Evolutionary conservation across 2,329 filamentous ascomycete species (phyloP).

Genomic region (Fusarium pseudoanthophilum): DNA sequence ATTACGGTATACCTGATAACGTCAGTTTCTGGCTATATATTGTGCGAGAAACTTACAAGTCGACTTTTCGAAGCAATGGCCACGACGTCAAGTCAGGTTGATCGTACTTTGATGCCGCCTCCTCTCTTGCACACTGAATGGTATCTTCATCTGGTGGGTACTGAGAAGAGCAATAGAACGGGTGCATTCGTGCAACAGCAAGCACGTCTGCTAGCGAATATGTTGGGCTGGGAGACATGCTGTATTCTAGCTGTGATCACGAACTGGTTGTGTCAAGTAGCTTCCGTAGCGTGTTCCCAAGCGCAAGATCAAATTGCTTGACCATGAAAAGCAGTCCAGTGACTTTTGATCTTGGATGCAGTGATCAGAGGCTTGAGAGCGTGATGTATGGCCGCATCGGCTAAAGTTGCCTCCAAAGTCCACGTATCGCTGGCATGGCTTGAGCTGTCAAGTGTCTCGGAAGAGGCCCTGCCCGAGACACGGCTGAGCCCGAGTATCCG

Average conservation of each 20-base stretch:
- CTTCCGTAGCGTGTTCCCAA: accelerated
- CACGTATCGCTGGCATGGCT: accelerated
- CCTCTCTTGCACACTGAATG: slow-evolving; percentile 14
- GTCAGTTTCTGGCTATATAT: neutral
- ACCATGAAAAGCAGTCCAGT: too few relatives aligned
- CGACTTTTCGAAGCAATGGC: slow-evolving; percentile 37
- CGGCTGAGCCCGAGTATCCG: neutral
- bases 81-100: slow-evolving; percentile 2
- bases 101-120: neutral
- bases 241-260: accelerated
- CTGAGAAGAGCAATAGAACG: slow-evolving; percentile 47
- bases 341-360: neutral
- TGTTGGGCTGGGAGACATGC: neutral
- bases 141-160: slow-evolving; percentile 46
- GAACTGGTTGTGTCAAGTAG: neutral
- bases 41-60: slow-evolving; percentile 32
- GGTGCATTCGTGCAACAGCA: slow-evolving; percentile 49
- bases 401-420: neutral
- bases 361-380: too few relatives aligned
- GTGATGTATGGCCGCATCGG: neutral
- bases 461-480: too few relatives aligned
- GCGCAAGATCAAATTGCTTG: accelerated
- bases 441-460: neutral
- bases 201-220: slow-evolving; percentile 47
- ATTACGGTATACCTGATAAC: slow-evolving; percentile 48